Base-by-base conservation (phyloP, 495 filamentous ascomycete species). In the Xylaria telfairii region DNA sequence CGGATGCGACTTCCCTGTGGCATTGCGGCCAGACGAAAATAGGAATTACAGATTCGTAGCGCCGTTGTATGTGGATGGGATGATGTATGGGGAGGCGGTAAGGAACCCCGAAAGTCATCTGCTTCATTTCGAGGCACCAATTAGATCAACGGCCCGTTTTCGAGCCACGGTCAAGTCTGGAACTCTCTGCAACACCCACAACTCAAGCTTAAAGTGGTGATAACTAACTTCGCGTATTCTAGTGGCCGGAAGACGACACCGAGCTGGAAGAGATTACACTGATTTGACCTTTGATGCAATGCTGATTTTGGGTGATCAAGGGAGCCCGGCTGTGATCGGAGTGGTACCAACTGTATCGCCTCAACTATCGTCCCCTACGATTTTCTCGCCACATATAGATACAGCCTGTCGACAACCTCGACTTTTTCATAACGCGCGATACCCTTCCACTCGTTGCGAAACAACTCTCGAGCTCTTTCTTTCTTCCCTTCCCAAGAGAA, bases 1-100 rank as follows among this genome's bases (percentile, higher is more conserved):
- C 1, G 59, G 59, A 6, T 62, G 59, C 39, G 37, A 26, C 4
- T 24, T 44, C 24, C 59, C 59, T 15, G 39, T 46, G 44, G 59
- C 59, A 9, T n/a, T 62, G 15, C 59, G 59, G 13, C 59, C 59
- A 28, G 59, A 62, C 15, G 59, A 21, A 0, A 62, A 42, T 19
- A 24, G 59, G 3, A 62, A 44, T 15, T 62, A 62, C 13, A 62
- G 8, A 30, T 62, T 62, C 39, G 59, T 62, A 39, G n/a, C 59
- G 6, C 37, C 39, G 21, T 30, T 62, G 13, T 62, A 62, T 28
- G 59, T 62, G 59, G 37, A 46, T 19, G 59, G 39, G 6, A 46
- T 62, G 21, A 44, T 62, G 59, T 1, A 44, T 44, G 59, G 57
- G 2, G 57, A 60, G 34, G 57, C 57, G 54, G 44, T 47, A 47